Percentiles rank a stretch among this genome's conserved stretches.
Conservation (phyloP, 345 rosid genomes). For the Salix purpurea region DNA sequence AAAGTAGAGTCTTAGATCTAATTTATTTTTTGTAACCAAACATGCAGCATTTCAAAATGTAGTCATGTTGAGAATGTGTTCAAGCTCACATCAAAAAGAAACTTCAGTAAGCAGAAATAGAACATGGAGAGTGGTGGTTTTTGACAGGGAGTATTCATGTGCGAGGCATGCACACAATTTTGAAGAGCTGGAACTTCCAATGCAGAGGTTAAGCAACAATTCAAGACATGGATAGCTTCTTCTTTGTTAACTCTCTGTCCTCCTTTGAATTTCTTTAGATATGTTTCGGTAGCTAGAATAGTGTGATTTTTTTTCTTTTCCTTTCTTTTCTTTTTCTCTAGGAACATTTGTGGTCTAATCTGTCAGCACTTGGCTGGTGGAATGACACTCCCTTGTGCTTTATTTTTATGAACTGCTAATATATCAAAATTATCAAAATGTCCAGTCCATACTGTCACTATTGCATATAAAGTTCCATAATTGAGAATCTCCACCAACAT, state of each 20-base stretch:
- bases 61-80: not conserved
- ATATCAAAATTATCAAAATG: not conserved
- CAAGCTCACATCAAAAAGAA: not conserved
- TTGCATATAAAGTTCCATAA: not conserved
- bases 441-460: not conserved
- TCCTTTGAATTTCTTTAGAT: not conserved
- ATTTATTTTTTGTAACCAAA: not conserved
- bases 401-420: not conserved
- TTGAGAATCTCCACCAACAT: not conserved
- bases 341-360: not conserved
- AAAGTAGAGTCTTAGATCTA: not conserved
- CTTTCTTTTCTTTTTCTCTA: not conserved
- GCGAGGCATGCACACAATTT: not conserved
- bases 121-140: not conserved
- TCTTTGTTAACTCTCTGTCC: not conserved
- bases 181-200: not conserved
- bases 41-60: not conserved
- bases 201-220: not conserved
- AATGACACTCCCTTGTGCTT: not conserved
- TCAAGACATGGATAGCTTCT: not conserved
- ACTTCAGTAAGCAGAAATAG: not conserved
- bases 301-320: not conserved
- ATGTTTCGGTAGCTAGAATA: not conserved
- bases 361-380: not conserved
- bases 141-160: not conserved